Evolutionary conservation across 1,139 yeast species (phyloP).

Genomic region (Geotrichum histeridarum): DNA sequence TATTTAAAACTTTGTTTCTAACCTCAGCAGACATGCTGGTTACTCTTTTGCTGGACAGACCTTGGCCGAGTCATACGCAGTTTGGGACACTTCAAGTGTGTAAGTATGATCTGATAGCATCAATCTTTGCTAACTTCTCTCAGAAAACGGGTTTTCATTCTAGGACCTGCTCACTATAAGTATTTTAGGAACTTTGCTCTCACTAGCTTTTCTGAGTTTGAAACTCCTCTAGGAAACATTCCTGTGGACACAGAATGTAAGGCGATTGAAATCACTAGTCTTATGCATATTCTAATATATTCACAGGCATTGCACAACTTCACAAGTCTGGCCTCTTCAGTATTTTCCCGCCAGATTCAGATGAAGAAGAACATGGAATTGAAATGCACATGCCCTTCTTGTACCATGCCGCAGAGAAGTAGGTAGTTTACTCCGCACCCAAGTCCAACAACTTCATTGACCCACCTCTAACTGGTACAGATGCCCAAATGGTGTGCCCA

Average conservation of each 20-base stretch:
- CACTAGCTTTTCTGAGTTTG: conserved; percentile 52
- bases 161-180: conserved; percentile 95
- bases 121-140: not conserved
- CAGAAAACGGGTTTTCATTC: conserved; percentile 60
- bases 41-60: conserved; percentile 74
- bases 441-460: not conserved
- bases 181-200: conserved; percentile 62
- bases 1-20: not conserved
- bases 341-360: conserved; percentile 55
- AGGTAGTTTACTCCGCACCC: not conserved
- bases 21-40: conserved; percentile 66
- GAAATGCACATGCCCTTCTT: conserved; percentile 92
- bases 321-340: conserved; percentile 42
- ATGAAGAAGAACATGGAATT: conserved; percentile 85
- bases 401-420: conserved; percentile 42
- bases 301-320: conserved; percentile 31
- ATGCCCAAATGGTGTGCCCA: conserved; percentile 38
- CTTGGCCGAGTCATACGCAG: conserved; percentile 70
- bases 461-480: conserved; percentile 10
- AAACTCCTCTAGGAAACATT: conserved; percentile 77
- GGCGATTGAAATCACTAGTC: conserved; percentile 5
- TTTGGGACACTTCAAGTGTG: conserved; percentile 56
- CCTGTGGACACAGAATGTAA: conserved; percentile 52
- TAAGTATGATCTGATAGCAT: conserved; percentile 20
- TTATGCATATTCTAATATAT: not conserved